Evolutionary conservation across 495 filamentous ascomycete genomes (phyloP), one percentile per base, ranked within the genome.

Genomic region (Penicillium maclennaniae): DNA sequence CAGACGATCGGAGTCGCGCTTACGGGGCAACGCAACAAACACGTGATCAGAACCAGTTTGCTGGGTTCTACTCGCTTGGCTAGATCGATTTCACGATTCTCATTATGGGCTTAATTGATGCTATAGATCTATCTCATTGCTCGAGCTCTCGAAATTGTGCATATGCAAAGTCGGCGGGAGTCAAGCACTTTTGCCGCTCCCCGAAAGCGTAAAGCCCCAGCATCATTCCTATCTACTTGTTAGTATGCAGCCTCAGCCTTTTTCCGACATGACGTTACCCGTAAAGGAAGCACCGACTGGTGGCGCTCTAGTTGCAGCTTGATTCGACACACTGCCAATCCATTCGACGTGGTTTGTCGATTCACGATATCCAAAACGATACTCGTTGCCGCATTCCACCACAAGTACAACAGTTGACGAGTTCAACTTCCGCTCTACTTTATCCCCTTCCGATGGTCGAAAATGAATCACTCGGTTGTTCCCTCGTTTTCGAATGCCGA

Each of bases 121-220:
- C 38, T 40, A n/a, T n/a, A 14, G 3, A 40, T 16, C 6, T 14
- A n/a, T 2, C 17, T 16, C 15, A 40, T 40, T 48, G 36, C 28
- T 6, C 23, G 37, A 6, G 27, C 45, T 16, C 57, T 53, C 39
- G 23, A 41, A 69, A 56, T n/a, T 56, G 54, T 8, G 61, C 70
- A 61, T 73, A 70, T 19, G 48, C 49, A 58, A 78, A 76, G 44
- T 76, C 75, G 2, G 73, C 75, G 7, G 75, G 71, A 16, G 48
- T 56, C 37, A 71, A 52, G 37, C 67, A 70, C n/a, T 61, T 50
- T 34, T 76, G 70, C 0, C 63, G 55, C 34, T 74, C 69, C 12
- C 72, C 73, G 63, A 73, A 73, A n/a, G 69, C 54, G 60, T 78
- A 78, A 17, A 76, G 10, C 0, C 75, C 73, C 31, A 75, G 50